phyloP scores from a whole-genome alignment of 768 basidiomycete genomes.

The Phaeotremella fagi region DNA sequence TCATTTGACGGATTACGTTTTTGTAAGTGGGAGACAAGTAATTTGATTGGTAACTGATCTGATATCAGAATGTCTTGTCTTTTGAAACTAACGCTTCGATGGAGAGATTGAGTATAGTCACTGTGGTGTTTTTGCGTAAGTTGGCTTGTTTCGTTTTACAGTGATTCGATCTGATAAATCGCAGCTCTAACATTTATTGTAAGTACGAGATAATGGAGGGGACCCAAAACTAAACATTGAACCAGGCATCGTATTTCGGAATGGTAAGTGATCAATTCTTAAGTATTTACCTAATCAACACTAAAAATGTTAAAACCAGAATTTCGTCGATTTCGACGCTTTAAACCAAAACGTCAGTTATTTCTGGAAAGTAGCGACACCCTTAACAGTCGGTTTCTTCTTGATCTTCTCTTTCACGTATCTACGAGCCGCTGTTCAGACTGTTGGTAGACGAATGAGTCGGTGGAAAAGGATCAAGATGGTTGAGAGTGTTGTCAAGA shows the following conservation, averaged over 20 bases:
- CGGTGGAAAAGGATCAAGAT: constrained; percentile 20
- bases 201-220: not conserved
- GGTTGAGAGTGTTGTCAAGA: constrained; percentile 1
- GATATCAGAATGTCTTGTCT: constrained; percentile 36
- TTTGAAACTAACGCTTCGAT: constrained; percentile 47
- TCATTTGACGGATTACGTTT: constrained; percentile 47
- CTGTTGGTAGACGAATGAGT: constrained; percentile 12
- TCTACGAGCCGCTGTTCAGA: constrained; percentile 23
- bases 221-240: not conserved
- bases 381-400: constrained; percentile 42
- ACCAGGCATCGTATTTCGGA: constrained; percentile 38
- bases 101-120: constrained; percentile 48
- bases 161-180: not conserved
- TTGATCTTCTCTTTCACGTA: constrained; percentile 42
- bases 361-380: constrained; percentile 47
- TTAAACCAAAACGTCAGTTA: constrained; percentile 28
- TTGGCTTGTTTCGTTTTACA: not conserved
- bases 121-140: constrained; percentile 48
- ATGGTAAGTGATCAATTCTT: constrained; percentile 23
- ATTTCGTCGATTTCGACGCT: constrained; percentile 33
- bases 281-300: not conserved
- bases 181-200: constrained; percentile 39
- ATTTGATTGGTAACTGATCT: not conserved
- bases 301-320: too few relatives aligned
- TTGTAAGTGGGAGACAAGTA: constrained; percentile 29